Evolutionary conservation across 164 flowering plant genomes (phyloP), one percentile per base, ranked within the genome.

Genomic region (Echeveria elegans): DNA sequence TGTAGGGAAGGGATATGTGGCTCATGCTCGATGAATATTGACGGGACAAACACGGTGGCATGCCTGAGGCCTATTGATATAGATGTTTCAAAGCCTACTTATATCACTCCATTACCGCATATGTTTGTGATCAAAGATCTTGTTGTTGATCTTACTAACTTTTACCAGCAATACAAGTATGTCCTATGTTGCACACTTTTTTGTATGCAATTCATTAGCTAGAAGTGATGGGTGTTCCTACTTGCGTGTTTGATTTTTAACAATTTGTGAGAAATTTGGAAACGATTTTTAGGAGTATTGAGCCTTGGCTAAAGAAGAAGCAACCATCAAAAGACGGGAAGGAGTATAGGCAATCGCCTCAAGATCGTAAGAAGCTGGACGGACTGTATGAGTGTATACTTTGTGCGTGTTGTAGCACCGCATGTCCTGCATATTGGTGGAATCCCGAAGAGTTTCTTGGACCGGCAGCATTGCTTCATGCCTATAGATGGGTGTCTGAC

Each of bases 1-100:
- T 88, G 93, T 69, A 80, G 93, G 64, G 96, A 91, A 82, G 96
- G 96, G 24, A 83, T 85, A 48, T 91, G 93, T 50, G 96, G 97
- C 31, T 91, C 96, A 0, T 91, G 96, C 68, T 64, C 90, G 2
- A 91, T 91, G 97, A 88, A 91, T 76, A 87, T 88, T 2, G 91
- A 87, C 52, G 93, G 97, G 18, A 78, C 82, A n/a, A 91, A 91
- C 73, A 83, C 90, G 0, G 88, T 86, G 29, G 96, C 94, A 0
- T 89, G 96, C 68, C 77, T 89, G 1, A 87, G 72, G 74, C 86
- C 93, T 38, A 85, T 88, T 43, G 80, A 82, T 45, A 38, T 83
- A 1, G 77, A 85, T 68, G 77, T 81, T 6, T 50, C 72, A 21
- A 74, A 72, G 72, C 72, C 92, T 52, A 83, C 83, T 1, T 72